Conservation (phyloP, 345 rosid genomes). For the Populus pruinosa region DNA sequence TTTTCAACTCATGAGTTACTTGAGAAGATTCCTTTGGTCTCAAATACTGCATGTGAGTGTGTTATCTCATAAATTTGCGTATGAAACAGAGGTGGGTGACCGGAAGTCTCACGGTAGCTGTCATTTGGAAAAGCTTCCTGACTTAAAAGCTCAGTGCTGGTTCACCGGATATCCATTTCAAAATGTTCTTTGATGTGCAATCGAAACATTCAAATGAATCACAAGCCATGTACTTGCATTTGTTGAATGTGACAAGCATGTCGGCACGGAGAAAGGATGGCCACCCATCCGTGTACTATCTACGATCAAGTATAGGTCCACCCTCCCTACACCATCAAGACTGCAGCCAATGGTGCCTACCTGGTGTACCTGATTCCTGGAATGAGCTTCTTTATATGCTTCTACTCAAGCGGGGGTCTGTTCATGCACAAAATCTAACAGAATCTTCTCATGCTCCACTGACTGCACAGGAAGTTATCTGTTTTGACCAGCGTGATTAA, state of each 20-base stretch:
- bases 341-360: constrained; percentile 97
- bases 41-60: not conserved
- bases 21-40: not conserved
- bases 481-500: not conserved
- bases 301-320: constrained; percentile 47
- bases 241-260: constrained; percentile 72
- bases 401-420: constrained; percentile 24
- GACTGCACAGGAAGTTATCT: not conserved
- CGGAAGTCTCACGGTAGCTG: constrained; percentile 88
- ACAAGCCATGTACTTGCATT: constrained; percentile 20
- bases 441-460: constrained; percentile 12
- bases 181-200: constrained; percentile 42
- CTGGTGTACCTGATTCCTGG: constrained; percentile 94
- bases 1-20: not conserved
- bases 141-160: constrained; percentile 41
- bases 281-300: constrained; percentile 71
- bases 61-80: not conserved
- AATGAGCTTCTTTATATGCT: constrained; percentile 71
- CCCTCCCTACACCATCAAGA: constrained; percentile 73
- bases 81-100: constrained; percentile 76
- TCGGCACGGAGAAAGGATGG: constrained; percentile 76
- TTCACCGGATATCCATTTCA: constrained; percentile 44
- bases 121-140: constrained; percentile 81
- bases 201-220: constrained; percentile 32
- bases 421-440: constrained; percentile 2